Evolutionary conservation across 106 monocot genomes (phyloP), one percentile per base, ranked within the genome.

Genomic region (Dendrobium nobile): DNA sequence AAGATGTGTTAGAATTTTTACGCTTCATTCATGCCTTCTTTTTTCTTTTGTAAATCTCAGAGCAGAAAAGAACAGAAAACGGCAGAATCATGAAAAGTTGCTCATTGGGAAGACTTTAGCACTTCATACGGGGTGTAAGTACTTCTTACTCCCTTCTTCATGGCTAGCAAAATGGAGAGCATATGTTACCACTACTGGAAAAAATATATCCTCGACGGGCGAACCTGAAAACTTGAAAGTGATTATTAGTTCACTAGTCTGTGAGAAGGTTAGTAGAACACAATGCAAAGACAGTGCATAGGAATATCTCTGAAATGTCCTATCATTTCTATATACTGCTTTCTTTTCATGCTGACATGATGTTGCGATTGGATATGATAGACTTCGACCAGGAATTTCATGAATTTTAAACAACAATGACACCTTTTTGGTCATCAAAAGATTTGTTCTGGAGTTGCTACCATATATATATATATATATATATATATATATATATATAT

Each of bases 11-110:
- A 51, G 77, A n/a, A 54, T 77, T 4, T 31, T 24, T 9, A 59
- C 70, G 77, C 72, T 45, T 51, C 41, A 31, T 22, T 33, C 22
- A 61, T 37, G 37, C 33, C 11, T 70, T 37, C 37, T 70, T 6
- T 31, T 31, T 31, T 31, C 31, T 61, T 77, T 1, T 61, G n/a
- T 61, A n/a, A n/a, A 19, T 89, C 88, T 59, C 87, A 99, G 98
- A 88, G 87, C 87, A 72, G 81, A 78, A 72, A 99, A 99, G 82
- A 83, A 88, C 75, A 88, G 84, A 65, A 91, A 95, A 80, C 83
- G 89, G 17, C 95, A 95, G 76, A 95, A 89, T 86, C 98, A 99
- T 87, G 95, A 99, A 83, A 99, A 91, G 78, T 86, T 99, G 55
- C 85, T 87, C 56, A 58, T 80, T 4, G 98, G 91, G 70, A 99